Percentiles rank a stretch among this genome's conserved stretches.
Evolutionary conservation across 2,329 filamentous ascomycete species (phyloP).

Genomic region (Monilinia fructicola): DNA sequence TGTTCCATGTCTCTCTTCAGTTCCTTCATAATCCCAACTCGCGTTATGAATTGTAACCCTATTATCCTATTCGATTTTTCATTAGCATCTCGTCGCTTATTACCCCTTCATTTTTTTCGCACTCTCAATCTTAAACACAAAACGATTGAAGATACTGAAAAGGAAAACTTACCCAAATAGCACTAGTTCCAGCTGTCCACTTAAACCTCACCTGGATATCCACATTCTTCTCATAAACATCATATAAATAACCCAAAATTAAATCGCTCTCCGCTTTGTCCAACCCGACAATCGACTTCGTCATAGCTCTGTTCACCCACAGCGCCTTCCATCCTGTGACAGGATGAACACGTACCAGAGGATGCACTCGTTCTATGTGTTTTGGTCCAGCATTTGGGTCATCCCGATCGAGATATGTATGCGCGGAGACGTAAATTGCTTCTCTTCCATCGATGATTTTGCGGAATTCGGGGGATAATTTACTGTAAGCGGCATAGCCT

Average conservation of each 20-base stretch:
- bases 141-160: neutral
- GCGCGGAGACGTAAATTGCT: slow-evolving; percentile 65
- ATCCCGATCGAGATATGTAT: slow-evolving; percentile 65
- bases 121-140: neutral
- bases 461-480: slow-evolving; percentile 68
- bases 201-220: slow-evolving; percentile 72
- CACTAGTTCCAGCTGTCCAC: slow-evolving; percentile 67
- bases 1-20: slow-evolving; percentile 67
- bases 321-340: slow-evolving; percentile 73
- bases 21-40: slow-evolving; percentile 70
- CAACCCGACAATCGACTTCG: slow-evolving; percentile 64
- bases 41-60: slow-evolving; percentile 73
- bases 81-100: neutral
- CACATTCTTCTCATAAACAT: slow-evolving; percentile 65
- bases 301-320: slow-evolving; percentile 71
- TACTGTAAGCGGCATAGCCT: slow-evolving; percentile 71
- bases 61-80: slow-evolving; percentile 52
- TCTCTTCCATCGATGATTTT: slow-evolving; percentile 66
- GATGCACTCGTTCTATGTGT: slow-evolving; percentile 65
- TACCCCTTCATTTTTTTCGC: neutral
- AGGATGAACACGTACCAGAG: slow-evolving; percentile 68
- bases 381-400: slow-evolving; percentile 61
- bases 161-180: slow-evolving; percentile 53
- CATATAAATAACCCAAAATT: slow-evolving; percentile 64
- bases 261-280: slow-evolving; percentile 68